Evolutionary conservation across 192 early-diverging fungal species (phyloP), one percentile per base, ranked within the genome.

Genomic region (Phlyctochytrium planicorne): DNA sequence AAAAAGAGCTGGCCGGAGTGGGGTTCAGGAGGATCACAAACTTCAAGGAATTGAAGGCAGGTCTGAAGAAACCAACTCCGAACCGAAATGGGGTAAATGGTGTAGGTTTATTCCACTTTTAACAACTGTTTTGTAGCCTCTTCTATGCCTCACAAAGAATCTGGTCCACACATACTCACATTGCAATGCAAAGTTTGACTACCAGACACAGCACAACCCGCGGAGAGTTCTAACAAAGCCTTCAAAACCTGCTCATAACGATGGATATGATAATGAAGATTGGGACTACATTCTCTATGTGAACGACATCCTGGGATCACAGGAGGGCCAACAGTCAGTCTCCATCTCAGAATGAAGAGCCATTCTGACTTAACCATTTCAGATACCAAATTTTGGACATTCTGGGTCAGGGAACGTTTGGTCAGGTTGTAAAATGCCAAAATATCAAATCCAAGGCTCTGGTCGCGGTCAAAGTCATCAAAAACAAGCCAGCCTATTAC

Each of bases 401-500:
- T 36, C 80, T 99, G 2, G 97, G 97, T 23, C 87, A 91, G 76
- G 97, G 97, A 31, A 98, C 97, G 1, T 99, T 99, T 87, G 97
- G 97, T 3, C 97, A 99, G 76, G 97, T 99, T 10, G 95, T 95
- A 25, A 96, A 94, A 75, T 98, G 95, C 72, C 85, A 89, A 53
- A 94, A 99, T 66, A 78, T 93, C 40, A 94, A 93, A 73, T 96
- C 96, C 17, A 88, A 91, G 75, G 94, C 93, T 40, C 78, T 91
- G 24, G 89, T 95, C 32, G 97, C 95, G 23, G 89, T 97, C 53
- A 99, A 99, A 78, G 94, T 99, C 30, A 95, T 99, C 63, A 99
- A 99, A 72, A 99, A 99, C 79, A 96, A 95, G 76, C 85, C 87
- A 0, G 95, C 97, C 2, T 99, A 97, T 77, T 96, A 94, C 78